phyloP scores from a whole-genome alignment of 2,329 filamentous ascomycete species.

The Canariomyces notabilis region DNA sequence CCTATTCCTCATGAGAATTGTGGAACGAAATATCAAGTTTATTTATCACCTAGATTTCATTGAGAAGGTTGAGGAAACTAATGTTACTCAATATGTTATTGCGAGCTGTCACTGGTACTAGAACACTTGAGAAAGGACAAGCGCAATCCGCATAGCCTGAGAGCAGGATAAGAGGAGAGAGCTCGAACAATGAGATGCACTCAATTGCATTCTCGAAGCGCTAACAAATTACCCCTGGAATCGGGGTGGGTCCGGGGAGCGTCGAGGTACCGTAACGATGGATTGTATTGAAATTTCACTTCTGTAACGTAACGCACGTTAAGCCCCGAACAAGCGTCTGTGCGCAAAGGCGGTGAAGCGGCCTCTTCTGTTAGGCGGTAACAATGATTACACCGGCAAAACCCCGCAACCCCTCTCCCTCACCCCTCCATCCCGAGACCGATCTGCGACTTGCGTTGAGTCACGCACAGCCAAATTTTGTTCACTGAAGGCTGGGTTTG shows the following conservation, averaged over 20 bases:
- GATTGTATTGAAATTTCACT: neutral
- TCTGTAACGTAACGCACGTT: neutral
- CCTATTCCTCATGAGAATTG: neutral
- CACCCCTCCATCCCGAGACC: slow-evolving; percentile 8
- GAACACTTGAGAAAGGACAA: too few relatives aligned
- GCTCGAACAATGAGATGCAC: neutral
- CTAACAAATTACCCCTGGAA: neutral
- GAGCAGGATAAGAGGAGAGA: neutral
- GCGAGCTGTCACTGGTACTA: too few relatives aligned
- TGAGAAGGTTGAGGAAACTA: too few relatives aligned
- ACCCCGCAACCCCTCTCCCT: slow-evolving; percentile 14
- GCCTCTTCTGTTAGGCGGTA: neutral
- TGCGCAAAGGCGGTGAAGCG: slow-evolving; percentile 6
- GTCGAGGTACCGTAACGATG: neutral
- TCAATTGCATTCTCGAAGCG: neutral
- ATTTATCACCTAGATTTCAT: too few relatives aligned
- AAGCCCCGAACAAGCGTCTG: too few relatives aligned
- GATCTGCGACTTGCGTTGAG: neutral
- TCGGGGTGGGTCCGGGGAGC: neutral
- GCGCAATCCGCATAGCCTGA: too few relatives aligned
- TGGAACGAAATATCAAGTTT: too few relatives aligned
- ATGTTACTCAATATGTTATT: too few relatives aligned
- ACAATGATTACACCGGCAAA: neutral
- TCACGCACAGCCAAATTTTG: slow-evolving; percentile 7
- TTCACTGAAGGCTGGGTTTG: neutral